Conservation (phyloP, 345 rosid genomes). For the Murraya paniculata region DNA sequence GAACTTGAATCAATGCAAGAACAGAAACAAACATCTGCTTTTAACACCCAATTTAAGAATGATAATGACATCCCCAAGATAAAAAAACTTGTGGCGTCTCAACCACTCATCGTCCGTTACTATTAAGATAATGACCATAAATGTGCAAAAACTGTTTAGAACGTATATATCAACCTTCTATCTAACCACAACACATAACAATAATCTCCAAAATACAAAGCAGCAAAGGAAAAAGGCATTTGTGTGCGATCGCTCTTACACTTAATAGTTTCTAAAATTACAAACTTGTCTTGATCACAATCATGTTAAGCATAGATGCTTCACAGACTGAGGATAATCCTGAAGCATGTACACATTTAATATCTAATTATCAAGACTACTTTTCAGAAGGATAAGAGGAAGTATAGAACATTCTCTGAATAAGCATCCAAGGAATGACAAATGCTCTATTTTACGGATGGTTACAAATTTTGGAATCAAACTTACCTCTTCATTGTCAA, state of each 20-base stretch:
- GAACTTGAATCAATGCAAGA: conserved; percentile 2
- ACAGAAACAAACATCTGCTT: not conserved
- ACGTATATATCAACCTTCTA: not conserved
- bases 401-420: not conserved
- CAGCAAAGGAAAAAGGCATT: not conserved
- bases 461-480: conserved; percentile 4
- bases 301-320: not conserved
- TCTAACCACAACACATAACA: not conserved
- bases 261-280: not conserved
- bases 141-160: not conserved
- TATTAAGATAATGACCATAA: not conserved
- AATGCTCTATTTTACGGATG: not conserved
- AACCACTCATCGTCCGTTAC: not conserved
- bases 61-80: not conserved
- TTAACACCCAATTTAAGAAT: not conserved
- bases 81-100: not conserved
- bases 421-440: conserved; percentile 14
- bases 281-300: not conserved
- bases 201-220: not conserved
- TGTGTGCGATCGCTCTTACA: not conserved
- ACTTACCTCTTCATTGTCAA: conserved; percentile 95
- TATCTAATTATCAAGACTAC: not conserved
- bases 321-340: not conserved
- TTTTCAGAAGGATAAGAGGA: not conserved
- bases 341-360: not conserved